phyloP scores from a whole-genome alignment of 202 grass and related monocot species.

The Schoenoplectus tabernaemontani region DNA sequence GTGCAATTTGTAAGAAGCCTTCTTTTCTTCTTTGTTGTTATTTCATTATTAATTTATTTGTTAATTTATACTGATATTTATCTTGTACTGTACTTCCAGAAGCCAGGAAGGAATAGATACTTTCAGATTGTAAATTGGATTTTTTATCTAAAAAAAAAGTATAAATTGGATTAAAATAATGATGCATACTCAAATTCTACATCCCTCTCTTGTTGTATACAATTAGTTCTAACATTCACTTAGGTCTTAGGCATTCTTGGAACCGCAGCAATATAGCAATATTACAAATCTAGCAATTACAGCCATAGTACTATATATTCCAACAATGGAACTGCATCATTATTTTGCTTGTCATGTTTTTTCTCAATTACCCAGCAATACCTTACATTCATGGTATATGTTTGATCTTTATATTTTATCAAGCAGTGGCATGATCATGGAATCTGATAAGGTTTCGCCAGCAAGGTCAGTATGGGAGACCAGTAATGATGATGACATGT shows the following conservation, averaged over 20 bases:
- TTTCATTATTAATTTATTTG: neutral
- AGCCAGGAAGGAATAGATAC: conserved; percentile 14
- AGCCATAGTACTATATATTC: no score
- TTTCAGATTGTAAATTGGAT: no score
- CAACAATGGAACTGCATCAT: no score
- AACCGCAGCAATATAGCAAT: neutral
- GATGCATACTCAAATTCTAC: neutral
- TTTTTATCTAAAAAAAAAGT: no score
- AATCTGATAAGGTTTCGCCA: conserved; percentile 37
- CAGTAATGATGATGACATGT: conserved; percentile 62
- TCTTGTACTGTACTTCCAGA: conserved; percentile 27
- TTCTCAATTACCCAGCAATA: no score
- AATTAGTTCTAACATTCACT: neutral
- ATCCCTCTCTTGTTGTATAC: neutral
- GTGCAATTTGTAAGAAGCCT: conserved; percentile 42
- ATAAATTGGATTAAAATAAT: neutral
- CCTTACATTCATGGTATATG: neutral
- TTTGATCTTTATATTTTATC: conserved; percentile 9
- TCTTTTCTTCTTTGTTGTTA: neutral
- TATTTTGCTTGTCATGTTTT: no score
- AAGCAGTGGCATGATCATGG: conserved; percentile 39
- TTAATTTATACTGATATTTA: neutral
- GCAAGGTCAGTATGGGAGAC: conserved; percentile 55
- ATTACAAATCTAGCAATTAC: neutral
- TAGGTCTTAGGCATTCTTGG: neutral